phyloP scores from a whole-genome alignment of 768 basidiomycete species.

The Lactifluus volemus region DNA sequence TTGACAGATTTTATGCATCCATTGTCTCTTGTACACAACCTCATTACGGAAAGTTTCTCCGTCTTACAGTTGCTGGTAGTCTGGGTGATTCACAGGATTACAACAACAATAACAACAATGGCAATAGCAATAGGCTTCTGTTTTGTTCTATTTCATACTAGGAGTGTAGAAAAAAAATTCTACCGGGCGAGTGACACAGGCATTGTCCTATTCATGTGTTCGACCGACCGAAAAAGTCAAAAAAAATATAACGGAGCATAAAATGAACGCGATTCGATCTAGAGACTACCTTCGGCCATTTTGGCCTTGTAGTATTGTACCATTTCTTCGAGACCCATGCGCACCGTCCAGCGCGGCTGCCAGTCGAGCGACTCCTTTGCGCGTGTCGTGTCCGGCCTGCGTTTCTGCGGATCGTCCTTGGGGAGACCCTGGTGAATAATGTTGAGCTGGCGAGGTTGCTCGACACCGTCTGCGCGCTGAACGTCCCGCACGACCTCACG shows the following conservation, averaged over 20 bases:
- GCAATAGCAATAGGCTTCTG: too few relatives aligned
- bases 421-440: slow-evolving; percentile 79
- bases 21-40: not conserved
- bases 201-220: too few relatives aligned
- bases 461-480: slow-evolving; percentile 69
- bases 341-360: slow-evolving; percentile 90
- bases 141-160: too few relatives aligned
- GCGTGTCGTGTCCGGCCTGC: slow-evolving; percentile 86
- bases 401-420: slow-evolving; percentile 89
- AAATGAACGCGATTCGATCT: too few relatives aligned
- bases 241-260: too few relatives aligned
- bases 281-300: slow-evolving; percentile 77
- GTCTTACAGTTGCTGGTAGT: too few relatives aligned
- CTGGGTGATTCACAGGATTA: too few relatives aligned
- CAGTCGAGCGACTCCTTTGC: slow-evolving; percentile 79
- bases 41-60: not conserved
- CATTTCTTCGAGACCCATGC: slow-evolving; percentile 94
- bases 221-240: too few relatives aligned
- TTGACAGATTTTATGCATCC: not conserved
- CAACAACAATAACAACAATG: too few relatives aligned
- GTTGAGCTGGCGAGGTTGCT: slow-evolving; percentile 42
- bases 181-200: not conserved
- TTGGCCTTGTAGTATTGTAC: slow-evolving; percentile 87
- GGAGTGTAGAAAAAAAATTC: not conserved
- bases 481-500: slow-evolving; percentile 90